A percentile compares a stretch with the other conserved stretches of the same genome.
phyloP scores from a whole-genome alignment of 2,329 filamentous ascomycete species.

The Fusarium sarcochroum region DNA sequence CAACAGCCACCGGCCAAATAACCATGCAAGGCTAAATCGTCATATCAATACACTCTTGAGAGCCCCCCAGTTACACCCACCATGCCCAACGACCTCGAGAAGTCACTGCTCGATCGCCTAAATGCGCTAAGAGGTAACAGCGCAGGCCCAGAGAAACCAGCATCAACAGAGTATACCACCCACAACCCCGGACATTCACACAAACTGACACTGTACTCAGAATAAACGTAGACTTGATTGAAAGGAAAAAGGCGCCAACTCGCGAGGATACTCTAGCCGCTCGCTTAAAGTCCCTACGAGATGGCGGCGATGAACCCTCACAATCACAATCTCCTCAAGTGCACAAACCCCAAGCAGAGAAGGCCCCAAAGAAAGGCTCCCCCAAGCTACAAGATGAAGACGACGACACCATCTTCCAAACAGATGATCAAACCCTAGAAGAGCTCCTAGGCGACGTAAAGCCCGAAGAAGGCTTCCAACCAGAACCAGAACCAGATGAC shows the following conservation, averaged over 20 bases:
- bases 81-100: slow-evolving; percentile 59
- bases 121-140: slow-evolving; percentile 62
- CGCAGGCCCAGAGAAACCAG: slow-evolving; percentile 55
- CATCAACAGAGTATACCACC: slow-evolving; percentile 58
- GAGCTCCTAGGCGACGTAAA: slow-evolving; percentile 64
- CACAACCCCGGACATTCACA: neutral
- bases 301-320: slow-evolving; percentile 53
- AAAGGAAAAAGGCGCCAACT: slow-evolving; percentile 59
- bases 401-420: slow-evolving; percentile 57
- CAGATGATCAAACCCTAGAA: slow-evolving; percentile 67
- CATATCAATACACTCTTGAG: neutral
- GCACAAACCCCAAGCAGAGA: slow-evolving; percentile 12
- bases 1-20: neutral
- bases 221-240: slow-evolving; percentile 56
- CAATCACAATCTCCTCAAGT: slow-evolving; percentile 21
- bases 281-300: slow-evolving; percentile 66
- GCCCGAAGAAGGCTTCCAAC: slow-evolving; percentile 50
- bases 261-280: slow-evolving; percentile 66
- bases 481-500: slow-evolving; percentile 45
- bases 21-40: neutral
- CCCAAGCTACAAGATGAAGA: slow-evolving; percentile 51
- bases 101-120: slow-evolving; percentile 66
- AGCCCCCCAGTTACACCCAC: fast-evolving
- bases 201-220: slow-evolving; percentile 17
- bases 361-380: neutral